Conservation (phyloP, 148 eudicot genomes). For the Arbutus unedo region DNA sequence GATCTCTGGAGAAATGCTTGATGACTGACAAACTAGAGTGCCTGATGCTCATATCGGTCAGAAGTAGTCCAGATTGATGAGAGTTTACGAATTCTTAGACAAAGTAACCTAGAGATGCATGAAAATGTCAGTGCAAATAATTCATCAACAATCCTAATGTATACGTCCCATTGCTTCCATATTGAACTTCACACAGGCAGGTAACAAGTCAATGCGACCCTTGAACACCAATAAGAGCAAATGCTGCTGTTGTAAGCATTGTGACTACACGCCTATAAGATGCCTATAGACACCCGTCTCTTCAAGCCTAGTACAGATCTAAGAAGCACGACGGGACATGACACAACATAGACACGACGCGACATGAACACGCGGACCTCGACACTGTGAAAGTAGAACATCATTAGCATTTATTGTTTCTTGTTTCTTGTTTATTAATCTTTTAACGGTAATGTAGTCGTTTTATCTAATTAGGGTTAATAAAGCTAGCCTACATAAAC, state of each 20-base stretch:
- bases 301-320: background rate
- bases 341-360: too few relatives aligned
- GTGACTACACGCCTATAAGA: background rate
- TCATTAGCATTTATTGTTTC: too few relatives aligned
- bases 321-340: too few relatives aligned
- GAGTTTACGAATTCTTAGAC: background rate
- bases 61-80: background rate
- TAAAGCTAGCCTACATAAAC: too few relatives aligned
- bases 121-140: background rate
- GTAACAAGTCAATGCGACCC: background rate
- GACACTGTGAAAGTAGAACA: too few relatives aligned
- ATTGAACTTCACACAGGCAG: background rate
- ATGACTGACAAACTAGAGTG: background rate
- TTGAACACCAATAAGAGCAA: background rate
- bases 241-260: background rate
- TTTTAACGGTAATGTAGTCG: too few relatives aligned
- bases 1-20: background rate
- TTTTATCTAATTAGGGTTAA: too few relatives aligned
- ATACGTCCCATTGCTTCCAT: background rate
- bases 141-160: background rate
- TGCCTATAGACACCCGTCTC: background rate
- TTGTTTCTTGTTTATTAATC: too few relatives aligned
- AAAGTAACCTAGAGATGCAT: constrained; percentile 3
- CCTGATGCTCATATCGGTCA: background rate
- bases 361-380: too few relatives aligned